Evolutionary conservation across 768 basidiomycete species (phyloP), one percentile per base, ranked within the genome.

Genomic region (Plicaturopsis crispa): DNA sequence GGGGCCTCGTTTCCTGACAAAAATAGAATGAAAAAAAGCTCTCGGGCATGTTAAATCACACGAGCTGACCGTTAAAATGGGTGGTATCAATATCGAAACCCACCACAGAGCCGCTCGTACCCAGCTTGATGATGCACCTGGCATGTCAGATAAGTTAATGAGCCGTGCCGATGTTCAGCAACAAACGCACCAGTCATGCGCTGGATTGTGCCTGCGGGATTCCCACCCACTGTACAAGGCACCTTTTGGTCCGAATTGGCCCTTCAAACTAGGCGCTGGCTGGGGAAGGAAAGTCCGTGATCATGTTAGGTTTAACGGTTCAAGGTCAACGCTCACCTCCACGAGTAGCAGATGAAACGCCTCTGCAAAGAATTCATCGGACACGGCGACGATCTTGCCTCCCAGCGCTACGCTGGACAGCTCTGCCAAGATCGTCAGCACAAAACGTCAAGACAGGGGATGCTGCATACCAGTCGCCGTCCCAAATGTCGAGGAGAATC

Each of bases 191-290:
- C 96, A 98, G 57, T 99, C 96, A 51, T 80, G 76, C 2, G 70
- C 53, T 1, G 84, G 78, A 59, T 96, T 97, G 59, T 99, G 96
- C 48, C 96, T 65, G 30, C 91, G 67, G 19, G 72, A 74, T 58
- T 99, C 96, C 96, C 96, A 99, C 38, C 93, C 96, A 47, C 83
- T 88, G 59, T 72, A 98, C 17, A 97, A 61, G 0, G 94, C 94
- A 17, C 96, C 96, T 30, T 92, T 94, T 3, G 91, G 87, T 5
- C 94, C 94, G 50, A 92, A 99, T 48, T 92, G 89, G n/a, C 96
- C 96, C 59, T 93, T 92, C 54, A 96, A 61, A 47, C 82, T 89
- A 4, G 72, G 75, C 17, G 93, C 79, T 5, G 93, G 85, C 92
- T 96, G 46, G 11, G 20, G 31, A 38, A 21, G 31, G 20, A 4